Conservation (phyloP, 805 yeast genomes). For the Saccharomycopsis sp. region DNA sequence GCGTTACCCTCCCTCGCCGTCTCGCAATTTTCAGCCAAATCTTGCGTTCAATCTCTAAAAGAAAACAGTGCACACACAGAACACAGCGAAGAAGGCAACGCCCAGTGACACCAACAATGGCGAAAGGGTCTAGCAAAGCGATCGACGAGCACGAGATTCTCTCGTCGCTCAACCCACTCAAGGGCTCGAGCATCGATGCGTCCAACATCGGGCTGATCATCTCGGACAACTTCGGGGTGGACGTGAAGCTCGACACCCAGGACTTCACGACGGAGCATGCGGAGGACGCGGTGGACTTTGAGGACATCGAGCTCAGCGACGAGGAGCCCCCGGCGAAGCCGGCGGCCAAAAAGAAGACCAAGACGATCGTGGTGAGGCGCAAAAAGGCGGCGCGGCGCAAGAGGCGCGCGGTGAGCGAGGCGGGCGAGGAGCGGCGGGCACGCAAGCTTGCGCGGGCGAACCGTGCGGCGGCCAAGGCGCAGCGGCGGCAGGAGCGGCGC, state of each 20-base stretch:
- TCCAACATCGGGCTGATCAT: not conserved
- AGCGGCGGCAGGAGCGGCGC: constrained; percentile 22
- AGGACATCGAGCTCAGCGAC: constrained; percentile 38
- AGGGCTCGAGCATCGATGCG: not conserved
- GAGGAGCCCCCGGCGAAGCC: constrained; percentile 20
- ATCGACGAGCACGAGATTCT: constrained; percentile 7
- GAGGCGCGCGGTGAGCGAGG: not conserved
- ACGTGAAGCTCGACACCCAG: constrained; percentile 14
- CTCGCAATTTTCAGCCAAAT: too few relatives aligned
- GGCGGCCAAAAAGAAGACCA: not conserved
- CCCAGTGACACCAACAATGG: not conserved
- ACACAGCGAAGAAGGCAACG: too few relatives aligned
- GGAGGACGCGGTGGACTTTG: constrained; percentile 89
- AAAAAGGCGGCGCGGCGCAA: not conserved
- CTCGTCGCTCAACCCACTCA: constrained; percentile 10
- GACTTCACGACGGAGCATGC: constrained; percentile 52
- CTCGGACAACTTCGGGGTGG: not conserved
- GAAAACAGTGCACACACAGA: not conserved
- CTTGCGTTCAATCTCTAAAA: too few relatives aligned
- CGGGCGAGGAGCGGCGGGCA: not conserved
- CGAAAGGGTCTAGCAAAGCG: not conserved
- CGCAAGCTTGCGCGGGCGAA: constrained; percentile 1
- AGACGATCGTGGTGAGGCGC: not conserved
- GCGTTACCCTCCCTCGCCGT: not conserved
- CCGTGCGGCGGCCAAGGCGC: constrained; percentile 14